These are phyloP conservation scores for Hymenoscyphus scutula DNA, from an alignment of 2,329 filamentous ascomycete species.

Conservation along the genomic window DNA sequence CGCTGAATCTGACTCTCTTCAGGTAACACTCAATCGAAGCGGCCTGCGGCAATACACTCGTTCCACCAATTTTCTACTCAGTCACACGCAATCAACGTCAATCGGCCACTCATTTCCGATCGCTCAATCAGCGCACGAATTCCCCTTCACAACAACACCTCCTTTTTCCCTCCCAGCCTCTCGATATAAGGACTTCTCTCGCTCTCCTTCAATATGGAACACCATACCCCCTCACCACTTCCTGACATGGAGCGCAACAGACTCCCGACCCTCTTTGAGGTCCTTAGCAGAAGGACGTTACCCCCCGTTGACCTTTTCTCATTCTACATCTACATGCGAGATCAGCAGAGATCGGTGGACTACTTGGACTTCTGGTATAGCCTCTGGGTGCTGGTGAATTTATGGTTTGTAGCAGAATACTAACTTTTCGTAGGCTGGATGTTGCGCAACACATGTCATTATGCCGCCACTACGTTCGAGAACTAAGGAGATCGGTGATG, in stretches of 20 bases:
- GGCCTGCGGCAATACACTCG: conserved; percentile 8
- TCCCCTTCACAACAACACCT: not conserved
- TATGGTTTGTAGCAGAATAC: not conserved
- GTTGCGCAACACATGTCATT: conserved; percentile 98
- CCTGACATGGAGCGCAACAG: conserved; percentile 71
- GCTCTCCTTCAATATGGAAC: conserved; percentile 25
- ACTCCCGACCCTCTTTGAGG: conserved; percentile 92
- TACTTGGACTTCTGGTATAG: conserved; percentile 96
- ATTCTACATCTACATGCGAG: conserved; percentile 99
- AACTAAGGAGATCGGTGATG: conserved; percentile 88
- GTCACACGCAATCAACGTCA: not conserved
- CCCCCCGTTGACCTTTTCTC: conserved; percentile 96
- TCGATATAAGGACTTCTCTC: conserved; percentile 11
- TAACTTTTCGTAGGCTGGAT: conserved; percentile 71
- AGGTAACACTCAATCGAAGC: not conserved
- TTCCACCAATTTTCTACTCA: conserved; percentile 4
- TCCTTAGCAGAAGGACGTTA: conserved; percentile 88
- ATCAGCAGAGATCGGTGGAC: conserved; percentile 95
- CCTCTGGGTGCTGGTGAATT: not conserved
- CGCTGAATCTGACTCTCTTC: conserved; percentile 1
- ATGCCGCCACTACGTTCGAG: conserved; percentile 94
- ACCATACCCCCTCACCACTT: conserved; percentile 49
- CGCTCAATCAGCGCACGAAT: not conserved
- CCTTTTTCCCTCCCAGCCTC: not conserved
- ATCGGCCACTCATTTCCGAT: conserved; percentile 2